Evolutionary conservation across 176 grass and related monocot genomes (phyloP).

Genomic region (Canna indica): DNA sequence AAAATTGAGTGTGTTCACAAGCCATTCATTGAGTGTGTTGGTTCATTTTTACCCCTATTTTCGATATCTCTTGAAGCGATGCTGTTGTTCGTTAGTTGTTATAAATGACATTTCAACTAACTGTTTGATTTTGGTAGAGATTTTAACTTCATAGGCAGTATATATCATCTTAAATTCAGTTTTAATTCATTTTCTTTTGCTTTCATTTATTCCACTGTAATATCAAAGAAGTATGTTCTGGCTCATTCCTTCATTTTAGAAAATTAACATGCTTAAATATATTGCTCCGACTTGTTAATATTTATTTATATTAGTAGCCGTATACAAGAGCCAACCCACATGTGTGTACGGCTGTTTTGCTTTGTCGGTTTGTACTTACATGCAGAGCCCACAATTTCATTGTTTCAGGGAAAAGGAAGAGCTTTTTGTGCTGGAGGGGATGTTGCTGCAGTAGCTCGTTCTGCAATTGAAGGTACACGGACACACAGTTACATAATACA

Average conservation of each 20-base stretch:
- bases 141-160: background rate
- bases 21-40: too few species aligned
- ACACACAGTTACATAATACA: too few species aligned
- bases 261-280: background rate
- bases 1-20: too few species aligned
- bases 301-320: background rate
- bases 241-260: background rate
- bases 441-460: conserved; percentile 45
- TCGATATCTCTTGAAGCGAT: background rate
- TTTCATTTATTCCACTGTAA: background rate
- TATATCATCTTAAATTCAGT: too few species aligned
- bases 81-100: background rate
- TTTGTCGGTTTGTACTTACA: background rate
- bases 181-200: background rate
- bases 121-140: background rate
- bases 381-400: background rate
- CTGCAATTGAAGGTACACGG: conserved; percentile 32
- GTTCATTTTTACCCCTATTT: too few species aligned
- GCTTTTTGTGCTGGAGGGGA: conserved; percentile 99
- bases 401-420: conserved; percentile 82
- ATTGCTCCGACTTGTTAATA: background rate
- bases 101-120: background rate
- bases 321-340: background rate
- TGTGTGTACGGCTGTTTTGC: background rate
- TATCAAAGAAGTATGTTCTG: background rate